Evolutionary conservation across 257 asterid species (phyloP), one percentile per base, ranked within the genome.

Genomic region (Verbascum thapsus): DNA sequence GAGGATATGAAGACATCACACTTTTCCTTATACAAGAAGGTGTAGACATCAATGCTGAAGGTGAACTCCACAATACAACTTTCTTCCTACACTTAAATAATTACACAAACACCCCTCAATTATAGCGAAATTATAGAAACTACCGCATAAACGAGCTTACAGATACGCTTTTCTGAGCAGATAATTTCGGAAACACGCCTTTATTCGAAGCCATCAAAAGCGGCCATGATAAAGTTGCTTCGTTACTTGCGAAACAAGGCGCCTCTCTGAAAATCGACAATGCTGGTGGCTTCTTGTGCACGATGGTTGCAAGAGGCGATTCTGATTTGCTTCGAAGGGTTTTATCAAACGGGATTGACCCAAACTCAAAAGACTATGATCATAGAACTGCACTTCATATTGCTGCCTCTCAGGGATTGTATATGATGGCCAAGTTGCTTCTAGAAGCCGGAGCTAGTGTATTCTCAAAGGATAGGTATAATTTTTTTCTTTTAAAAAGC

Each of bases 401-500:
- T 8, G 95, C 96, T 42, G 82, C 95, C 26, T 80, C 95, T 48
- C 96, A 85, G 32, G 97, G 99, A 20, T 48, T 85, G 19, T 81
- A 71, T 61, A 63, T 82, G 54, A 85, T 89, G 91, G 89, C 95
- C 3, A 89, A 82, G 69, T 22, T 87, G 78, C 96, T 87, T n/a
- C 15, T 87, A 62, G 95, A 86, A 53, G 94, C 94, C 1, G 97
- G 99, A 42, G 96, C 99, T 26, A 87, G 83, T 72, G 95, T 92
- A 67, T 76, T 79, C 72, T 40, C 78, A 0, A 83, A 82, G 75
- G 99, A 92, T 81, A 89, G 95, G 99, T 87, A 72, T n/a, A 44
- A 4, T 26, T 3, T 5, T 43, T 53, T 26, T 26, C 32, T n/a
- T n/a, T n/a, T n/a, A n/a, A n/a, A 26, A 26, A 1, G 32, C 32